Evolutionary conservation across 805 yeast genomes (phyloP), one percentile per base, ranked within the genome.

Genomic region (Starmerella potacharoeniae): DNA sequence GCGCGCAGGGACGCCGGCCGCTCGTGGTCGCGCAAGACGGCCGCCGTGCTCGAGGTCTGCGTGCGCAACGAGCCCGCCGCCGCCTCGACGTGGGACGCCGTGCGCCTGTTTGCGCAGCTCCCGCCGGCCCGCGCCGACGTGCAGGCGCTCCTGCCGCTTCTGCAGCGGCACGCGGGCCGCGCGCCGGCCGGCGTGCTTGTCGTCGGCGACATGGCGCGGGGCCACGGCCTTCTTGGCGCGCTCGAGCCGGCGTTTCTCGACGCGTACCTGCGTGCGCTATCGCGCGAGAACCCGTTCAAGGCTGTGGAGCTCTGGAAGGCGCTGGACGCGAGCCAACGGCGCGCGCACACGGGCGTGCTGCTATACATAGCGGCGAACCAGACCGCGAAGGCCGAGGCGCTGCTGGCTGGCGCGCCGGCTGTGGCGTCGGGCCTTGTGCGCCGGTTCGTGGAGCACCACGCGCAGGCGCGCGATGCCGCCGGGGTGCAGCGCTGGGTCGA

Each of bases 251-350:
- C 10, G 34, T 52, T 54, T 17, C 41, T 36, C 10, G 17, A 29
- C 3, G 16, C 5, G 22, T 60, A 56, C 48, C 31, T 56, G 11
- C 16, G 28, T 2, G 31, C 17, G 6, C 45, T 52, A 22, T 33
- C 52, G 5, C 7, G 16, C 4, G 6, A 40, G 22, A 47, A 61
- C 53, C 50, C 56, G 22, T 57, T 51, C 40, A 42, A 47, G 14
- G 64, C 64, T 6, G 54, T 61, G 8, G 39, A 45, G 22, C 41
- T 57, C 1, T 56, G 53, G 56, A 55, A 54, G 16, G 13, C 35
- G 28, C 29, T 37, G 17, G 39, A 41, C 7, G 6, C 33, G 22
- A 14, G 9, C 10, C 30, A 4, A 16, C 16, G 28, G n/a, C 22
- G 40, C 14, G 16, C 11, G 11, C 49, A 6, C n/a, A 40, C 48